Conservation (phyloP, 2,329 filamentous ascomycete genomes). For the Teratosphaeria epicoccoides region DNA sequence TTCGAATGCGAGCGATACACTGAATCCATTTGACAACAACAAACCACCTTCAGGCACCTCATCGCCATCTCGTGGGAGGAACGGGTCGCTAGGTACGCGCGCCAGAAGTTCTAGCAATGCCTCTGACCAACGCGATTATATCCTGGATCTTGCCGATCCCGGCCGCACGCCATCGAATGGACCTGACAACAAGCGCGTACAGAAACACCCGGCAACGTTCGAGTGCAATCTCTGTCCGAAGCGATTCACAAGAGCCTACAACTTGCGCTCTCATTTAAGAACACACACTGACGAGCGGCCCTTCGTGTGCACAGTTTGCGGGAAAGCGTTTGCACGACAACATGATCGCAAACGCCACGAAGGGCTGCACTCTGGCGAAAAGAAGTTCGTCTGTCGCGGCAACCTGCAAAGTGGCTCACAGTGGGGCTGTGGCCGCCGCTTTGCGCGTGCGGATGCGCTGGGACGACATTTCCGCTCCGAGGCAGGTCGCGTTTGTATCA, state of each 20-base stretch:
- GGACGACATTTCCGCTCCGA: slow-evolving; percentile 81
- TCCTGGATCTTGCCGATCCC: slow-evolving; percentile 83
- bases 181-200: slow-evolving; percentile 62
- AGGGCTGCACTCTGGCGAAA: slow-evolving; percentile 90
- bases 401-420: slow-evolving; percentile 70
- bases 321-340: slow-evolving; percentile 93
- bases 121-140: slow-evolving; percentile 57
- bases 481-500: slow-evolving; percentile 91
- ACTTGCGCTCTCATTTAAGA: slow-evolving; percentile 84
- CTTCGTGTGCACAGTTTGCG: slow-evolving; percentile 93
- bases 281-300: slow-evolving; percentile 96
- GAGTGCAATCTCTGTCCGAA: slow-evolving; percentile 91
- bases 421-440: slow-evolving; percentile 89
- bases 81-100: slow-evolving; percentile 27
- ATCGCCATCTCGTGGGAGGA: slow-evolving; percentile 32
- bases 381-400: slow-evolving; percentile 95
- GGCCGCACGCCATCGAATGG: slow-evolving; percentile 61
- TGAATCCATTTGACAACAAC: slow-evolving; percentile 34
- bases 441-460: slow-evolving; percentile 88
- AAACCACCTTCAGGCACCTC: slow-evolving; percentile 31
- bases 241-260: slow-evolving; percentile 92
- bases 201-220: slow-evolving; percentile 96
- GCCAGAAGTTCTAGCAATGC: slow-evolving; percentile 42
- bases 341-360: slow-evolving; percentile 97
- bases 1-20: slow-evolving; percentile 22